These are phyloP conservation scores for Magnaporthiopsis poae DNA, from an alignment of 2,329 filamentous ascomycete genomes.

Conservation along the genomic window DNA sequence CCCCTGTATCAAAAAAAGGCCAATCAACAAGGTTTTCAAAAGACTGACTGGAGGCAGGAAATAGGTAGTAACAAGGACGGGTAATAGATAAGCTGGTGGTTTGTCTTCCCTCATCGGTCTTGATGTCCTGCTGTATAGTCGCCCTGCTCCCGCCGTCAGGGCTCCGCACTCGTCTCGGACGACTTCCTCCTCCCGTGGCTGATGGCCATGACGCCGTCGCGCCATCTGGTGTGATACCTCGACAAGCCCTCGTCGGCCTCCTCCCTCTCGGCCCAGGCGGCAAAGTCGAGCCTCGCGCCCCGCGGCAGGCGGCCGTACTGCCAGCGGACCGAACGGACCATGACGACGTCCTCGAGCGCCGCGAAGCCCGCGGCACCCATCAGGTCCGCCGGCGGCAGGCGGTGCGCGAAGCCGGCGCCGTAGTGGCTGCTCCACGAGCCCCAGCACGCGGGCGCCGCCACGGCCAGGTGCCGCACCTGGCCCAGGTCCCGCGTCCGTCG, in stretches of 20 bases:
- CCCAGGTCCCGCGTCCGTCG: constrained; percentile 2
- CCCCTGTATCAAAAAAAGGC: neutral
- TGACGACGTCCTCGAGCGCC: constrained; percentile 7
- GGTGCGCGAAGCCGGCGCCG: constrained; percentile 7
- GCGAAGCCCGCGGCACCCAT: constrained; percentile 1
- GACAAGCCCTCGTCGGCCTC: constrained; percentile 2
- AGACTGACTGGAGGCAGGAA: neutral
- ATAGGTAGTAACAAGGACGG: neutral
- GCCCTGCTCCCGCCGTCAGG: neutral
- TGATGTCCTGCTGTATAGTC: neutral
- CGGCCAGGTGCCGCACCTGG: constrained; percentile 7
- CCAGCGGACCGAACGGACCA: constrained; percentile 7
- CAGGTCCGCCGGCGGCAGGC: constrained; percentile 7
- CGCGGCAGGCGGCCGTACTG: constrained; percentile 6
- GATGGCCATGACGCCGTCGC: constrained; percentile 3
- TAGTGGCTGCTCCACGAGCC: constrained; percentile 8
- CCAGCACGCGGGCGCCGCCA: constrained; percentile 6
- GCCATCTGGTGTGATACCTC: constrained; percentile 3
- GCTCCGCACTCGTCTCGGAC: neutral
- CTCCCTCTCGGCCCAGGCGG: neutral
- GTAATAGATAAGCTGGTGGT: neutral
- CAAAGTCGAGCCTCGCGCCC: constrained; percentile 1
- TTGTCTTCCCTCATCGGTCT: neutral
- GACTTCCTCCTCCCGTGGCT: neutral
- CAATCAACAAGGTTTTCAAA: neutral